These are phyloP conservation scores for Neurospora africana DNA, from an alignment of 495 filamentous ascomycete genomes.

Conservation along the genomic window DNA sequence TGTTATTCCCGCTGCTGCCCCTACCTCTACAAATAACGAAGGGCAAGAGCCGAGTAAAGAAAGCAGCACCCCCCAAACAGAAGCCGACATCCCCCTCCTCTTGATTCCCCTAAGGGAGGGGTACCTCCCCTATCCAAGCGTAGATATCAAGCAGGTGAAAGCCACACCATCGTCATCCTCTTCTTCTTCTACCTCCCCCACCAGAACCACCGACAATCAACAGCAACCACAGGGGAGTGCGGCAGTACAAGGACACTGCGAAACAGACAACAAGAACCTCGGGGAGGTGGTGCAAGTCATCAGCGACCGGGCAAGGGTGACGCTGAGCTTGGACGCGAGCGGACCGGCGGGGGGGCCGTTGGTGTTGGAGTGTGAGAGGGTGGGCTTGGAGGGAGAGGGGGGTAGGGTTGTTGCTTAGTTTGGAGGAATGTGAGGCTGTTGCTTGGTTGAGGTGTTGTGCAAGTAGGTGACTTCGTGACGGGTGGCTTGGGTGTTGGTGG, in stretches of 20 bases:
- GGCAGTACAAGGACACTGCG: conserved; percentile 38
- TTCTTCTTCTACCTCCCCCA: background rate
- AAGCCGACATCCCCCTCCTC: conserved; percentile 50
- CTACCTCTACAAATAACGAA: background rate
- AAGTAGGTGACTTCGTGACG: no score
- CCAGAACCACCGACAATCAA: background rate
- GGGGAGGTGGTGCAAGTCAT: conserved; percentile 70
- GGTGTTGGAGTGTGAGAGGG: conserved; percentile 45
- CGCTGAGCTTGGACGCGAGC: conserved; percentile 61
- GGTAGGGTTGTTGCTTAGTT: conserved; percentile 23
- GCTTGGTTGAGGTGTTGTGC: no score
- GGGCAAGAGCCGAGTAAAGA: conserved; percentile 20
- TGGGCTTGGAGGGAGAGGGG: conserved; percentile 27
- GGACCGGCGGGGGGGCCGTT: conserved; percentile 52
- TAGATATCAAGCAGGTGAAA: conserved; percentile 60
- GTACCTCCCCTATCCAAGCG: conserved; percentile 58
- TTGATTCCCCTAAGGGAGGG: conserved; percentile 72
- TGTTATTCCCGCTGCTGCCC: conserved; percentile 32
- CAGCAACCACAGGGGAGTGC: background rate
- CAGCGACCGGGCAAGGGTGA: conserved; percentile 61
- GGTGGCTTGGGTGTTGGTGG: background rate
- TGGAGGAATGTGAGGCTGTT: no score
- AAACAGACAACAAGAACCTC: conserved; percentile 69
- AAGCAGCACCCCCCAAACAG: conserved; percentile 28
- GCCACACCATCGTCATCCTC: background rate